These are phyloP conservation scores for Centella asiatica DNA, from an alignment of 129 eudicot genomes.

Conservation along the genomic window DNA sequence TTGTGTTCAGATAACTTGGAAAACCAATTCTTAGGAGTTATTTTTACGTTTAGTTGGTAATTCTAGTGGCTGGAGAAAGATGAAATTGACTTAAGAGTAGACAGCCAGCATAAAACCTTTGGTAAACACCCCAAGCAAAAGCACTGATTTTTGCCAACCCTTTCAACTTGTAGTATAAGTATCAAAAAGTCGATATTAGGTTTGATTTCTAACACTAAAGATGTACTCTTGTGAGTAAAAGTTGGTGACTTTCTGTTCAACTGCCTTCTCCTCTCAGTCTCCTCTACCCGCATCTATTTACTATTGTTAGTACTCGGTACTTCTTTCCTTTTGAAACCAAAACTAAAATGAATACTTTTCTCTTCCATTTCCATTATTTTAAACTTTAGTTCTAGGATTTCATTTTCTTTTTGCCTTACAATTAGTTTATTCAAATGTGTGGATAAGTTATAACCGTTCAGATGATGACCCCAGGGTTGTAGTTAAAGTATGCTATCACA, in stretches of 20 bases:
- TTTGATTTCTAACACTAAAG: conserved; percentile 23
- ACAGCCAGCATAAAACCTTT: neutral
- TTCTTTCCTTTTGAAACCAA: neutral
- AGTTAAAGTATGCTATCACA: neutral
- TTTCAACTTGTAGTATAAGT: neutral
- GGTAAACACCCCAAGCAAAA: neutral
- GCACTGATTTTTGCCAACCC: neutral
- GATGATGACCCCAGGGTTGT: neutral
- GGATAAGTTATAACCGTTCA: neutral
- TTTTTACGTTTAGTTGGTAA: too few species aligned
- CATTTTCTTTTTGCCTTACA: conserved; percentile 9
- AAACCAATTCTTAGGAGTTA: too few species aligned
- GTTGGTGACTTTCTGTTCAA: conserved; percentile 47
- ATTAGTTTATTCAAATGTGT: neutral
- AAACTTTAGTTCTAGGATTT: neutral
- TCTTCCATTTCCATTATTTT: neutral
- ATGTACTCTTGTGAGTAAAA: conserved; percentile 13
- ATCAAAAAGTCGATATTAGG: conserved; percentile 14
- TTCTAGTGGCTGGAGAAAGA: too few species aligned
- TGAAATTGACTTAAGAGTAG: neutral
- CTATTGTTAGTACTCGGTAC: too few species aligned
- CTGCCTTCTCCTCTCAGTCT: conserved; percentile 31
- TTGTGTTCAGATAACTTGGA: too few species aligned
- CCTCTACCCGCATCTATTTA: conserved; percentile 23
- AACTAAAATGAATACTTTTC: conserved; percentile 3